Evolutionary conservation across 2,329 filamentous ascomycete species (phyloP), one percentile per base, ranked within the genome.

Genomic region (Fusarium proliferatum): DNA sequence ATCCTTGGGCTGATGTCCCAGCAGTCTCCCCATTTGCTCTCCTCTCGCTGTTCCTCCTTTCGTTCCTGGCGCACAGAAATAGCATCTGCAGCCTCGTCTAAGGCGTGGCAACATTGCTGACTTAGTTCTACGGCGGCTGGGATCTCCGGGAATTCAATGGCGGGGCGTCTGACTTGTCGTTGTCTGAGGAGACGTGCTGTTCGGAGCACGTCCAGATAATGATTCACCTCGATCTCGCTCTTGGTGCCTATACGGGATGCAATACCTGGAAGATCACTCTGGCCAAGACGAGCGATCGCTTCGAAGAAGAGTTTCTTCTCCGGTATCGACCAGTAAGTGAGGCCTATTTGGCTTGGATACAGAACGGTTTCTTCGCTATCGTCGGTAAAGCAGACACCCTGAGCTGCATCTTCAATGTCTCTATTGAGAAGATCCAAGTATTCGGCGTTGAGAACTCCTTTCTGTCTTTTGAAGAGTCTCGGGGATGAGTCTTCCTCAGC

Each of bases 251-350:
- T 85, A 1, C 88, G 85, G 13, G 82, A 77, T 3, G 93, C 87
- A 62, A 98, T 92, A 3, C 86, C 88, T 4, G 82, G 82, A 2
- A 92, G 76, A 69, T 94, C 85, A 74, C 90, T 87, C 58, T 84
- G 87, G 0, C 94, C 94, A 5, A 92, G 85, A 1, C 88, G 88
- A 3, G 87, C 85, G 6, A 97, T 80, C 0, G 89, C 87, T 19
- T 88, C 84, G 79, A 94, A 97, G 65, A 97, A 88, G 0, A 84
- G 75, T 3, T 87, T 84, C 79, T 97, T 97, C 78, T 98, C 95
- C 2, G 83, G 76, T 0, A 87, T 69, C 1, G 88, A 91, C 96
- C 96, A 98, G 16, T 82, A 74, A 2, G 91, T 90, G 33, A 90
- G 85, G 28, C 94, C 95, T 57, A 95, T 83, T 76, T 94, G 93